Base-by-base conservation (phyloP, 345 rosid species). In the Turnera subulata region DNA sequence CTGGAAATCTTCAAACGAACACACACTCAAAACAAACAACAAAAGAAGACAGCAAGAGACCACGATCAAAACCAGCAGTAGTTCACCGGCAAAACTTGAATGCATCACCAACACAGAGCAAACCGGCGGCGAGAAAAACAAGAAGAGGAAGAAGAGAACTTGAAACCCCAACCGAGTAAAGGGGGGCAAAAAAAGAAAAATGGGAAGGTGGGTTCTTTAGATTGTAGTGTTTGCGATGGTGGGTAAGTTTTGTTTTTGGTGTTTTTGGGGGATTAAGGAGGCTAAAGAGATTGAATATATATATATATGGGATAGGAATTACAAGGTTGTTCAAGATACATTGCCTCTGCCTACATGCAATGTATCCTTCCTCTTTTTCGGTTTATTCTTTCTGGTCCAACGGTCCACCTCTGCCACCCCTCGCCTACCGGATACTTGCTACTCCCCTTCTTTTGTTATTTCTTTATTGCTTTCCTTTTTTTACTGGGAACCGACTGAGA, bases 101-200 rank as follows among this genome's bases (percentile, higher is more conserved):
- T 56, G 83, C 81, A 81, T 73, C 46, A 65, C 48, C 62, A 26
- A 39, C n/a, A 55, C 5, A 19, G n/a, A 29, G 35, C 35, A 29
- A 29, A n/a, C n/a, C n/a, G n/a, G n/a, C n/a, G n/a, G 18, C 25
- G 54, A 13, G 22, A 38, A 29, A n/a, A n/a, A n/a, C n/a, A n/a
- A n/a, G n/a, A 50, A 20, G 14, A 44, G 22, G 16, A 45, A 50
- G 43, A 14, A 45, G 46, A 45, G 46, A 70, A 56, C 53, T 50
- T 51, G 53, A 24, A 76, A 77, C 85, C 85, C 85, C 66, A 67
- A 61, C 65, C 4, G n/a, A 59, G 78, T 56, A n/a, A n/a, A n/a
- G n/a, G n/a, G 73, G 83, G 83, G 83, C 50, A 76, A 81, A 81
- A 78, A 77, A 58, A 61, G 62, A 48, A 55, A 23, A 32, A 60